phyloP scores from a whole-genome alignment of 2,329 filamentous ascomycete species.

The Neofusicoccum ribis region DNA sequence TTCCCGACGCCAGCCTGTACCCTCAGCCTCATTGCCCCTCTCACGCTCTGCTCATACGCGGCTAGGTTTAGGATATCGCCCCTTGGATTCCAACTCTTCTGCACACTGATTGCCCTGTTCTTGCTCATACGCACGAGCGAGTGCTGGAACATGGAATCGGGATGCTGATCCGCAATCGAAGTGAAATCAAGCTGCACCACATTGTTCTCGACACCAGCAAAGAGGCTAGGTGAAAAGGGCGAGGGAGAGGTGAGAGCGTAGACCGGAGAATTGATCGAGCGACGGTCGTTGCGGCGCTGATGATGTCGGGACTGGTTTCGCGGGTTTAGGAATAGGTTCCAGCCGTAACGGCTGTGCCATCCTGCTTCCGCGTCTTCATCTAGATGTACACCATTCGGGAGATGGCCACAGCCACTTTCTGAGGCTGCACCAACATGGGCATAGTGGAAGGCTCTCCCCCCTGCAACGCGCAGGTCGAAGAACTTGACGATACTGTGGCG shows the following conservation, averaged over 20 bases:
- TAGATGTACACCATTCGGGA: neutral
- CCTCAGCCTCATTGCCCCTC: conserved; percentile 39
- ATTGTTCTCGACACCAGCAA: conserved; percentile 49
- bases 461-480: conserved; percentile 60
- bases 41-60: conserved; percentile 48
- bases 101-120: conserved; percentile 27
- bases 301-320: conserved; percentile 25
- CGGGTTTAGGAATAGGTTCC: conserved; percentile 50
- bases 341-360: conserved; percentile 30
- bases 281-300: conserved; percentile 24
- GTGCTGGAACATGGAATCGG: conserved; percentile 37
- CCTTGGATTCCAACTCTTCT: conserved; percentile 33
- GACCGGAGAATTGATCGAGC: conserved; percentile 41
- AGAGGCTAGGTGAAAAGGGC: conserved; percentile 45
- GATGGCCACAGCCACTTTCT: neutral
- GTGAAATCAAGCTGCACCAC: conserved; percentile 48
- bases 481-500: conserved; percentile 61
- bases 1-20: conserved; percentile 40
- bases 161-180: conserved; percentile 42
- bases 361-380: neutral
- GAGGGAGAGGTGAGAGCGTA: conserved; percentile 52
- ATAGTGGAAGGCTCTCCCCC: conserved; percentile 41
- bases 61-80: conserved; percentile 44
- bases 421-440: conserved; percentile 24
- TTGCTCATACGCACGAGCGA: neutral